Evolutionary conservation across 805 yeast genomes (phyloP).

Genomic region (Candida ipomoeae): DNA sequence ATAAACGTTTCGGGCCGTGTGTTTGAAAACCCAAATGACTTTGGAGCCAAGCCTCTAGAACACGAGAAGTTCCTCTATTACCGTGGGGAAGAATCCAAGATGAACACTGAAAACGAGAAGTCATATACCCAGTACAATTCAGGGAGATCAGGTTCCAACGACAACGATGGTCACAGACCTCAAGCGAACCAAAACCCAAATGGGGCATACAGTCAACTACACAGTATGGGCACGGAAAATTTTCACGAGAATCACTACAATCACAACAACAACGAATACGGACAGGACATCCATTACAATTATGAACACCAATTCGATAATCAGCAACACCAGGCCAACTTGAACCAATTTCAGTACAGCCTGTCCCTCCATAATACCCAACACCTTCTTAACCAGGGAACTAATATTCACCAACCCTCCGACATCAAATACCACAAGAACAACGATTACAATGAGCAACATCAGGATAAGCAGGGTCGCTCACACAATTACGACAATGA

Average conservation of each 20-base stretch:
- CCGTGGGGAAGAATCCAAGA: background rate
- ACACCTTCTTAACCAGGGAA: background rate
- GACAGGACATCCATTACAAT: background rate
- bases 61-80: background rate
- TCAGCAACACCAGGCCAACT: background rate
- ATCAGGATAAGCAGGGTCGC: background rate
- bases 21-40: constrained; percentile 6
- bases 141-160: background rate
- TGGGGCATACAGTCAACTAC: background rate
- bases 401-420: background rate
- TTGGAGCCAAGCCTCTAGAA: background rate
- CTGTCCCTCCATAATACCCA: background rate
- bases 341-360: background rate
- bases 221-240: background rate
- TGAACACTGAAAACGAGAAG: background rate
- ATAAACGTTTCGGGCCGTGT: constrained; percentile 11
- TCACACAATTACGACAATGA: background rate
- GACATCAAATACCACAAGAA: background rate
- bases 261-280: background rate
- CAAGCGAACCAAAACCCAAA: background rate
- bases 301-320: background rate
- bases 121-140: background rate
- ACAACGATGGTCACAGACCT: background rate
- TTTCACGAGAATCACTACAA: background rate
- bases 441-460: background rate